Evolutionary conservation across 768 basidiomycete species (phyloP).

Genomic region (Rhizopogon vinicolor): DNA sequence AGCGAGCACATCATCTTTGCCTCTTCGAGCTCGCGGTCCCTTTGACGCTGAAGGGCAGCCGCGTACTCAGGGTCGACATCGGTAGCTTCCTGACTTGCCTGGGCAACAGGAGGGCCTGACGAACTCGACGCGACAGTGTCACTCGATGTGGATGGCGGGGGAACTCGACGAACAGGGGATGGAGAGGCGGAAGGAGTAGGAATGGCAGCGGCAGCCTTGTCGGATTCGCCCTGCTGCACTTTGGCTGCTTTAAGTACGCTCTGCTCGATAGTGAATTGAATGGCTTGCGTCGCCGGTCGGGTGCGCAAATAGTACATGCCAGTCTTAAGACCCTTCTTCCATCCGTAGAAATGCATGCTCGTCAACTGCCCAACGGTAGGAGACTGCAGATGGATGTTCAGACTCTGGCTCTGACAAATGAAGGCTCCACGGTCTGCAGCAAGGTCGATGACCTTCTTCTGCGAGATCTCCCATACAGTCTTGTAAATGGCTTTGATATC

Average conservation of each 20-base stretch:
- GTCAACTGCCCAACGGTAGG: constrained; percentile 92
- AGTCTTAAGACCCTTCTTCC: constrained; percentile 98
- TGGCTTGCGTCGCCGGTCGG: constrained; percentile 90
- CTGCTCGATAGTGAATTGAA: constrained; percentile 96
- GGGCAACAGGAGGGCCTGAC: constrained; percentile 1
- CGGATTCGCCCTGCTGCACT: constrained; percentile 9
- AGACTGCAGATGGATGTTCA: constrained; percentile 89
- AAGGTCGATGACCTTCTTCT: constrained; percentile 97
- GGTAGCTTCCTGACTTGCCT: constrained; percentile 28
- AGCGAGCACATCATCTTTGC: constrained; percentile 80
- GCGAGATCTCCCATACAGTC: constrained; percentile 99
- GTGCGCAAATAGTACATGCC: constrained; percentile 98
- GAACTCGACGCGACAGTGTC: constrained; percentile 12
- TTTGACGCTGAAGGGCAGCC: constrained; percentile 67
- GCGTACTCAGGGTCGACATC: constrained; percentile 66
- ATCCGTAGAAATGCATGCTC: constrained; percentile 98
- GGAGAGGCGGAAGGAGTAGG: constrained; percentile 21
- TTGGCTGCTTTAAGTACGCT: constrained; percentile 60
- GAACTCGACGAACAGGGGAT: constrained; percentile 19
- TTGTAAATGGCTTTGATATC: constrained; percentile 98
- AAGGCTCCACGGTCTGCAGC: constrained; percentile 98
- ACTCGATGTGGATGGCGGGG: constrained; percentile 27
- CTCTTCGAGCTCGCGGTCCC: constrained; percentile 72
- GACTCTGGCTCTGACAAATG: constrained; percentile 93
- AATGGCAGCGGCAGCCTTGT: constrained; percentile 14